Evolutionary conservation across 2,329 filamentous ascomycete species (phyloP).

Genomic region (Massarina eburnea): DNA sequence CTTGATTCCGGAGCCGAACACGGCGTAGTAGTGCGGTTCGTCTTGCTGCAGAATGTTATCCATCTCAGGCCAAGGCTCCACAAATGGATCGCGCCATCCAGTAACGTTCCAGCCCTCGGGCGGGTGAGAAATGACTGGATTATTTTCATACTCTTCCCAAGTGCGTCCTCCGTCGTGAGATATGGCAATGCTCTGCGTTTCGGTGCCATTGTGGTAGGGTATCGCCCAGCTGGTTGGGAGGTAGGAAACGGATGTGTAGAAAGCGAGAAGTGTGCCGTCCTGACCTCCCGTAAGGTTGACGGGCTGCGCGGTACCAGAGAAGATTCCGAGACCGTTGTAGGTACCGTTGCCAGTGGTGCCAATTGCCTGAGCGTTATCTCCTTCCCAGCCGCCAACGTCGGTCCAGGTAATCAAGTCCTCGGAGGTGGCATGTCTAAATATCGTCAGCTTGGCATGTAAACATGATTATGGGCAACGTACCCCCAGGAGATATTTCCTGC

Average conservation of each 20-base stretch:
- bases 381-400: conserved; percentile 51
- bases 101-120: conserved; percentile 49
- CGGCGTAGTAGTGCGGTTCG: conserved; percentile 50
- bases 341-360: conserved; percentile 45
- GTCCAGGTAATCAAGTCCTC: conserved; percentile 51
- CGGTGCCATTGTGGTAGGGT: conserved; percentile 49
- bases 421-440: conserved; percentile 56
- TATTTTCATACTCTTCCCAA: conserved; percentile 50
- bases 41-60: conserved; percentile 44
- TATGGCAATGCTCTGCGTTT: conserved; percentile 50
- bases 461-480: conserved; percentile 6
- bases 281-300: conserved; percentile 51
- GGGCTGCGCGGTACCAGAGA: conserved; percentile 54
- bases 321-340: conserved; percentile 56
- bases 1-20: conserved; percentile 52
- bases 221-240: conserved; percentile 50
- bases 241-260: conserved; percentile 52
- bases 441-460: conserved; percentile 23
- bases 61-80: conserved; percentile 44
- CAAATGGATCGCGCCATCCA: conserved; percentile 21
- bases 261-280: conserved; percentile 49
- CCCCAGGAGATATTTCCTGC: conserved; percentile 46
- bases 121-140: conserved; percentile 48
- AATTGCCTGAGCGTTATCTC: conserved; percentile 43
- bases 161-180: conserved; percentile 51